Evolutionary conservation across 2,329 filamentous ascomycete genomes (phyloP), one percentile per base, ranked within the genome.

Genomic region (Lomentospora prolificans): DNA sequence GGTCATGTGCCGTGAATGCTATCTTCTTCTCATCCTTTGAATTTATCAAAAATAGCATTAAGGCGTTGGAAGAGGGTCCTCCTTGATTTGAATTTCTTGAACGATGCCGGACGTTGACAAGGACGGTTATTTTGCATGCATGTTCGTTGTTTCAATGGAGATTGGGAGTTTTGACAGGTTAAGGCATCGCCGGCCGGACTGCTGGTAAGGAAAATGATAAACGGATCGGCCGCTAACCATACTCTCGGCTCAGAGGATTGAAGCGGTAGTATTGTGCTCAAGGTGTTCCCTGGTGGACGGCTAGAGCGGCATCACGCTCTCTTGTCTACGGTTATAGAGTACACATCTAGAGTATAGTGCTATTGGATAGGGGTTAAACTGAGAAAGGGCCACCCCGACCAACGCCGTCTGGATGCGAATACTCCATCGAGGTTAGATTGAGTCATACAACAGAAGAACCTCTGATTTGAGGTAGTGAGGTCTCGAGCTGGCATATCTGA

Each of bases 11-110:
- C 54, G 84, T 94, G 62, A 95, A 95, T 67, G 88, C 89, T 61
- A 87, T 95, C 64, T 95, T 95, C 77, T 95, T 95, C 72, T 90
- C 87, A 46, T 86, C 85, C 39, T 95, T 94, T 67, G 89, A 95
- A 71, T 85, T 89, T 63, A 79, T 89, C 63, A 94, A 94, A 73
- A 85, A 84, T 67, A 75, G 77, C 60, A 81, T 84, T 69, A 78
- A 79, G 64, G 69, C 72, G 8, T 70, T 80, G 60, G 76, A 81
- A 39, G 76, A 81, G 52, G 63, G 68, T 12, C n/a, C 27, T 25
- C 31, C 30, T 50, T 50, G 12, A 36, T 55, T 53, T 53, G 14
- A 36, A 17, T 27, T 52, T 51, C 44, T 46, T 30, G 36, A 19
- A 55, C 27, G 36, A 33, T 33, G 8, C 53, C 19, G 30, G 24